phyloP scores from a whole-genome alignment of 768 basidiomycete genomes.

The Boletus rubroflammeus region DNA sequence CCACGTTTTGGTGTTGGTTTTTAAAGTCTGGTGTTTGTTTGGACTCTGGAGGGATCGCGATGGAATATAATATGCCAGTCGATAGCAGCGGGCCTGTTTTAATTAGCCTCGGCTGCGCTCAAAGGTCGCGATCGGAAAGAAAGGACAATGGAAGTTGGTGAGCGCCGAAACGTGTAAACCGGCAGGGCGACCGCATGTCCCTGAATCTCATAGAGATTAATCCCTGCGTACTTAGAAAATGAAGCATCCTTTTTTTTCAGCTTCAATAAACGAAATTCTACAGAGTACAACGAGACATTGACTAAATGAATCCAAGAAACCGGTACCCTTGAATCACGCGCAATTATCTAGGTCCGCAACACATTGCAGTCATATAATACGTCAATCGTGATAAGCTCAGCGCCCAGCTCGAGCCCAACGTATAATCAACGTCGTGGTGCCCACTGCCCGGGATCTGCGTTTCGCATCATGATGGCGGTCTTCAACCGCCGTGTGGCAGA shows the following conservation, averaged over 20 bases:
- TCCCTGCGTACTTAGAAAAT: not conserved
- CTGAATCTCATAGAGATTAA: not conserved
- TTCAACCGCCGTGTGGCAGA: not conserved
- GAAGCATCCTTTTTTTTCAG: not conserved
- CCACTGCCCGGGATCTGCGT: not conserved
- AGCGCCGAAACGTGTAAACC: not conserved
- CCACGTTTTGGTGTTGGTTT: not conserved
- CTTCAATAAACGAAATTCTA: not conserved
- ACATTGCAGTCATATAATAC: not conserved
- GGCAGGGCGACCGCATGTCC: not conserved
- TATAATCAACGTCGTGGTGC: not conserved
- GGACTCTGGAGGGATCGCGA: slow-evolving; percentile 1
- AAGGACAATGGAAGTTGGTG: not conserved
- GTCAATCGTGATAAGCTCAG: not conserved
- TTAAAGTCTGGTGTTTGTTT: not conserved
- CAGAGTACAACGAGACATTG: not conserved
- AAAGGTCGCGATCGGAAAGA: not conserved
- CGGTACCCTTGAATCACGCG: not conserved
- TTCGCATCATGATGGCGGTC: not conserved
- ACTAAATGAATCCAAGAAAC: not conserved
- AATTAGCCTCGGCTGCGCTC: not conserved
- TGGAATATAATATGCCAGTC: not conserved
- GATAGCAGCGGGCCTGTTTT: not conserved
- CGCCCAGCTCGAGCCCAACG: not conserved
- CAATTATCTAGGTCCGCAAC: not conserved